phyloP scores from a whole-genome alignment of 108 stramenopile species.

The Pseudonitzschia delicatissima region DNA sequence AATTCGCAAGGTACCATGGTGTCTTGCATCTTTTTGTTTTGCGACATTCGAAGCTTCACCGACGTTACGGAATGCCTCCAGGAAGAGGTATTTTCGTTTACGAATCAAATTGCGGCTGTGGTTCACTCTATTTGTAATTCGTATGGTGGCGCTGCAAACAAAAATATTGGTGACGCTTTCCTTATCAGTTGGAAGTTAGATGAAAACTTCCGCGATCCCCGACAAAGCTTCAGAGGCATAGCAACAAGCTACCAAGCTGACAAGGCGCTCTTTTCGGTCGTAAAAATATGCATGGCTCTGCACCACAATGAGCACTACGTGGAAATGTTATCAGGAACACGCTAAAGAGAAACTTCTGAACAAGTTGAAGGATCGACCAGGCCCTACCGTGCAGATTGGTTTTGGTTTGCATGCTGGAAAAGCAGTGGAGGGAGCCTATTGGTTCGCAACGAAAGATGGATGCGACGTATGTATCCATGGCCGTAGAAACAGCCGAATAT shows the following conservation, averaged over 20 bases:
- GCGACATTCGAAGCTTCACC: constrained; percentile 94
- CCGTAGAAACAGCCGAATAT: constrained; percentile 86
- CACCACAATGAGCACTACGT: constrained; percentile 71
- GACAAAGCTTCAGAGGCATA: constrained; percentile 7
- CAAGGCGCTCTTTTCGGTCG: constrained; percentile 77
- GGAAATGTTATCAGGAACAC: constrained; percentile 54
- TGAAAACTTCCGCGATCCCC: constrained; percentile 18
- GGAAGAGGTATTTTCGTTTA: constrained; percentile 96
- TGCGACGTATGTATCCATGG: constrained; percentile 90
- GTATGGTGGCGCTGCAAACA: constrained; percentile 87
- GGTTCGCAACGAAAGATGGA: constrained; percentile 92
- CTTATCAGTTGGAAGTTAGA: constrained; percentile 84
- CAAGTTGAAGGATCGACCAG: constrained; percentile 72
- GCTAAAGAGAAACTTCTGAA: constrained; percentile 48
- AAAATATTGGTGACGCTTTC: constrained; percentile 96
- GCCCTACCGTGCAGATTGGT: constrained; percentile 86
- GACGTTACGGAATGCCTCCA: constrained; percentile 92
- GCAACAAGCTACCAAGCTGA: constrained; percentile 77
- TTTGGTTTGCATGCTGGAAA: constrained; percentile 93
- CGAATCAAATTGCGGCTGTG: constrained; percentile 89
- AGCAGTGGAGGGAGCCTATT: constrained; percentile 97
- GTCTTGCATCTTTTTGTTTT: constrained; percentile 90
- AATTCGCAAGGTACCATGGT: constrained; percentile 73
- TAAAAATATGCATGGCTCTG: constrained; percentile 80
- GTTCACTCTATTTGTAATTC: constrained; percentile 84